A percentile compares a stretch with the other conserved stretches of the same genome.
These are phyloP conservation scores for Barbatosphaeria neglecta DNA, from an alignment of 495 filamentous ascomycete genomes.

Conservation along the genomic window DNA sequence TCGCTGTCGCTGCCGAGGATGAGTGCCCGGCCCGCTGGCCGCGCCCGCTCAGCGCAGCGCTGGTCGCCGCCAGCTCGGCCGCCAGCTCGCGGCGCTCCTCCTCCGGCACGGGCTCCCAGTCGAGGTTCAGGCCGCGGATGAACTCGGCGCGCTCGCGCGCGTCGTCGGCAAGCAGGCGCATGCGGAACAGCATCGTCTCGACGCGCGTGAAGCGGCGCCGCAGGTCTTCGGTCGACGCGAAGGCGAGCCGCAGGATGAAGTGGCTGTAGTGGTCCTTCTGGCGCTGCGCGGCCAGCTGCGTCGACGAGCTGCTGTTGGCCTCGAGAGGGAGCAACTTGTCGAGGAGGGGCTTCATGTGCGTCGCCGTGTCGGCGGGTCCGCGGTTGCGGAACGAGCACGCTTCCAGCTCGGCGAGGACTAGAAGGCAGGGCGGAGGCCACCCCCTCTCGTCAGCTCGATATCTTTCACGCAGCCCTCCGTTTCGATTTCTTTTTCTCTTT, in stretches of 20 bases:
- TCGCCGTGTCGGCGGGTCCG: slow-evolving; percentile 59
- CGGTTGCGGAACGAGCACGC: slow-evolving; percentile 92
- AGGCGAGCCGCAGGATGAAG: slow-evolving; percentile 91
- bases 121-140: slow-evolving; percentile 61
- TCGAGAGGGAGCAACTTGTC: slow-evolving; percentile 78
- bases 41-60: slow-evolving; percentile 4
- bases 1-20: too few species aligned
- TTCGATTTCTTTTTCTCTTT: too few species aligned
- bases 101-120: slow-evolving; percentile 65
- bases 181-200: slow-evolving; percentile 76
- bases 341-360: slow-evolving; percentile 68
- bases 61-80: slow-evolving; percentile 21
- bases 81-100: slow-evolving; percentile 54
- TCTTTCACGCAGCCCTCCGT: too few species aligned
- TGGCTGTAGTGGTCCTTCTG: slow-evolving; percentile 97
- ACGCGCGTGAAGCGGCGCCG: slow-evolving; percentile 77
- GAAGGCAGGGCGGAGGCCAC: too few species aligned
- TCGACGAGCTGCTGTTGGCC: slow-evolving; percentile 54
- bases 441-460: too few species aligned
- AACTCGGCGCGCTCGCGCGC: slow-evolving; percentile 59
- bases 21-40: slow-evolving; percentile 24
- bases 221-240: slow-evolving; percentile 81
- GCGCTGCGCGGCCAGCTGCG: slow-evolving; percentile 54
- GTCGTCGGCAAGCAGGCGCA: slow-evolving; percentile 66
- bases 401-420: slow-evolving; percentile 94